A percentile compares a stretch with the other conserved stretches of the same genome.
Evolutionary conservation across 352 stramenopile species (phyloP).

Genomic region (Phytophthora litchii): DNA sequence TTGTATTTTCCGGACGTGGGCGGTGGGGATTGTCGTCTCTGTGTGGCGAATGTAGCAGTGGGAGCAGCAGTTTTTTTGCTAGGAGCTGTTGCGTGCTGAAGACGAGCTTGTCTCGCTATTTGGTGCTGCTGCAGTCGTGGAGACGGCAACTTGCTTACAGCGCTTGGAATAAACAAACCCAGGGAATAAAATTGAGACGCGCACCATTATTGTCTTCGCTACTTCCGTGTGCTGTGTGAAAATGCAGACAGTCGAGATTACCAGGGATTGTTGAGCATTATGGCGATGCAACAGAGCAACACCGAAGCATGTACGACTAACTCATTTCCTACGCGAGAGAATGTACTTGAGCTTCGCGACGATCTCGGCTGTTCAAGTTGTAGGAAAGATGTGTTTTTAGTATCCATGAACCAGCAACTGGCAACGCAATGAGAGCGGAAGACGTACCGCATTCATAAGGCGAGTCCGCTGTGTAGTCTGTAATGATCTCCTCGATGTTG

Average conservation of each 20-base stretch:
- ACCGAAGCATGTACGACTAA: not conserved
- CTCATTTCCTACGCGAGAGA: conserved; percentile 77
- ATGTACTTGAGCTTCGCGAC: conserved; percentile 93
- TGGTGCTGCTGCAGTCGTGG: conserved; percentile 29
- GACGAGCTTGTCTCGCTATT: conserved; percentile 18
- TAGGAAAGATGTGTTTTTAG: conserved; percentile 22
- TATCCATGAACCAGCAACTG: not conserved
- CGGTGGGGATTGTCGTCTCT: conserved; percentile 8
- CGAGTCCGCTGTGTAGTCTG: conserved; percentile 89
- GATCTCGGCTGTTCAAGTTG: conserved; percentile 70
- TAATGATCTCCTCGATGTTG: conserved; percentile 89
- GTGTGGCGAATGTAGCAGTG: conserved; percentile 11
- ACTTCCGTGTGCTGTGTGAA: not conserved
- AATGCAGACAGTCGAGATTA: not conserved
- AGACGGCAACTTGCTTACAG: conserved; percentile 29
- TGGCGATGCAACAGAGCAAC: conserved; percentile 1
- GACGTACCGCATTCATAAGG: conserved; percentile 88
- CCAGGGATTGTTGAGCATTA: not conserved
- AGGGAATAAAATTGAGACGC: conserved; percentile 88
- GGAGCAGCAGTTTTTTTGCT: conserved; percentile 31
- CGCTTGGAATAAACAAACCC: conserved; percentile 51
- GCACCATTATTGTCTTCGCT: conserved; percentile 57
- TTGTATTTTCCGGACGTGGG: conserved; percentile 33
- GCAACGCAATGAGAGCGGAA: not conserved
- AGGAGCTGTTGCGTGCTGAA: conserved; percentile 29